Conservation (phyloP, 78 protist genomes). For the Chrysochromulina parva region DNA sequence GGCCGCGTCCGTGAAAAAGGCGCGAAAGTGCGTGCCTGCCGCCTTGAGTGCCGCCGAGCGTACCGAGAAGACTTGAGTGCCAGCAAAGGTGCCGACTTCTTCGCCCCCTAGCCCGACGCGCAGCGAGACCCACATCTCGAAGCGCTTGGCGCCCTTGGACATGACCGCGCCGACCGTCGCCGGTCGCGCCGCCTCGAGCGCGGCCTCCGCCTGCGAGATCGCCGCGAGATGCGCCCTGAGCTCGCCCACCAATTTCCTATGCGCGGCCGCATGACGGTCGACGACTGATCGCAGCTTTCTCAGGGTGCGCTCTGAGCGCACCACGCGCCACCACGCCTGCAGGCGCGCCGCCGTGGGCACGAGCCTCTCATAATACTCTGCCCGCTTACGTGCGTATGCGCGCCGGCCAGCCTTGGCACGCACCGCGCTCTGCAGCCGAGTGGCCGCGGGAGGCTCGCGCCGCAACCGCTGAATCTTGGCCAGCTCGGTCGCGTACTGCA, state of each 20-base stretch:
- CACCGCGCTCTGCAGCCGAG: too few relatives aligned
- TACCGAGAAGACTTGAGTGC: not conserved
- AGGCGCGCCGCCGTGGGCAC: not conserved
- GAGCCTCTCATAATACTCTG: not conserved
- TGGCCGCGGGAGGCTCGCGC: too few relatives aligned
- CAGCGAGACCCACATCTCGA: constrained; percentile 14
- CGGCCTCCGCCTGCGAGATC: not conserved
- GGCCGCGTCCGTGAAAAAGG: not conserved
- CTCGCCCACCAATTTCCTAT: not conserved
- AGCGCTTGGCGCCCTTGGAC: not conserved
- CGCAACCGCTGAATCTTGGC: too few relatives aligned
- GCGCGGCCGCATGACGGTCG: not conserved
- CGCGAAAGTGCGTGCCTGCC: not conserved
- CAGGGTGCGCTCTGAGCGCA: not conserved
- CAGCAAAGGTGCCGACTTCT: not conserved
- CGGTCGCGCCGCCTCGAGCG: too few relatives aligned
- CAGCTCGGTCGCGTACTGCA: too few relatives aligned
- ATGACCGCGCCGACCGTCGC: too few relatives aligned
- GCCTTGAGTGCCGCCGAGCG: not conserved
- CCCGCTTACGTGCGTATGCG: not conserved
- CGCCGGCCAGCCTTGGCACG: too few relatives aligned
- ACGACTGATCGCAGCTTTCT: constrained; percentile 8
- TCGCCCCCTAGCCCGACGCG: not conserved
- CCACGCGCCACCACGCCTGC: constrained; percentile 15
- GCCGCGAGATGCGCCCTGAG: not conserved